Conservation (phyloP, 176 grass and related monocot genomes). For the bread wheat (Triticum aestivum) region IWGSC_CS_RefSeq_v2.1 NC_057807.1:485429052-485429551, state of each 20-base stretch:
- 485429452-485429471: neutral
- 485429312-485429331: slow-evolving; percentile 5
- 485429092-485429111: slow-evolving; percentile 48
- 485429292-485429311: neutral
- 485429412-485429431: slow-evolving; percentile 50
- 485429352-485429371: slow-evolving; percentile 44
- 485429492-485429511: neutral
- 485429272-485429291: neutral
- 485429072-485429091: slow-evolving; percentile 41
- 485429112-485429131: slow-evolving; percentile 47
- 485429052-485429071: slow-evolving; percentile 46
- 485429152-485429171: slow-evolving; percentile 34
- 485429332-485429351: slow-evolving; percentile 42
- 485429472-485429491: neutral
- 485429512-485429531: neutral
- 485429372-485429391: slow-evolving; percentile 36
- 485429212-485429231: slow-evolving; percentile 62
- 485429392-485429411: slow-evolving; percentile 54
- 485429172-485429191: slow-evolving; percentile 32
- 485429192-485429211: neutral
- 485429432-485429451: slow-evolving; percentile 34
- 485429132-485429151: slow-evolving; percentile 61
- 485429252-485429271: slow-evolving; percentile 57
- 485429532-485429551: neutral
- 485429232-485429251: slow-evolving; percentile 66